A percentile compares a stretch with the other conserved stretches of the same genome.
phyloP scores from a whole-genome alignment of 2,329 filamentous ascomycete species.

The Ilyonectria robusta region DNA sequence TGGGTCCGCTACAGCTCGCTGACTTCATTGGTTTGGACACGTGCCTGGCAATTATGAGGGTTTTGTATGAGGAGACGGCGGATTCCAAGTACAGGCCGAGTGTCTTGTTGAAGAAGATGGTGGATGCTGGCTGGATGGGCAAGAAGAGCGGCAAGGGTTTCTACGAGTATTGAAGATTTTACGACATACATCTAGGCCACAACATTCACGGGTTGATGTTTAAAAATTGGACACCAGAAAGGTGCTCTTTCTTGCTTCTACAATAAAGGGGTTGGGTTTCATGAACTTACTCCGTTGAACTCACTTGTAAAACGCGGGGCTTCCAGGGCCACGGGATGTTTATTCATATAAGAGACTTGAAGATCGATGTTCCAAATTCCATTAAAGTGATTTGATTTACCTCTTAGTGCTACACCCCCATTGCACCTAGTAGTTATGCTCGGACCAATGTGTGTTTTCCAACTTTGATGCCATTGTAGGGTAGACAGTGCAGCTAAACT shows the following conservation, averaged over 20 bases:
- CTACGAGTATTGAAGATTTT: conserved; percentile 79
- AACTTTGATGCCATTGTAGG: neutral
- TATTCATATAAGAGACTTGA: too few relatives aligned
- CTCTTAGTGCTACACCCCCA: too few relatives aligned
- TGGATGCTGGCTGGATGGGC: conserved; percentile 96
- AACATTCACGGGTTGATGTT: neutral
- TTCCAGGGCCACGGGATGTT: neutral
- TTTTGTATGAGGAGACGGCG: conserved; percentile 90
- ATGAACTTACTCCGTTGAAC: neutral
- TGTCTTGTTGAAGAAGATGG: conserved; percentile 92
- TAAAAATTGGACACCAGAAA: neutral
- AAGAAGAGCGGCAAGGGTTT: conserved; percentile 99
- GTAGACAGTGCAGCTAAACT: neutral
- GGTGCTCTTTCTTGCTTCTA: neutral
- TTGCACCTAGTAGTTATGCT: neutral
- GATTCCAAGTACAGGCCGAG: conserved; percentile 96
- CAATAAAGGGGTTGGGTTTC: neutral
- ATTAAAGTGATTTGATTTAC: too few relatives aligned
- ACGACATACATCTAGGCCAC: neutral
- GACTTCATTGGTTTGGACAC: conserved; percentile 99
- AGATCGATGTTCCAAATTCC: too few relatives aligned
- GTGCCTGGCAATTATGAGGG: conserved; percentile 96
- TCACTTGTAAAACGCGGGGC: too few relatives aligned
- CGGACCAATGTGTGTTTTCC: neutral
- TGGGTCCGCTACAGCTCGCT: conserved; percentile 93